These are phyloP conservation scores for Leccinum huronense DNA, from an alignment of 1,284 basidiomycete genomes.

Conservation along the genomic window DNA sequence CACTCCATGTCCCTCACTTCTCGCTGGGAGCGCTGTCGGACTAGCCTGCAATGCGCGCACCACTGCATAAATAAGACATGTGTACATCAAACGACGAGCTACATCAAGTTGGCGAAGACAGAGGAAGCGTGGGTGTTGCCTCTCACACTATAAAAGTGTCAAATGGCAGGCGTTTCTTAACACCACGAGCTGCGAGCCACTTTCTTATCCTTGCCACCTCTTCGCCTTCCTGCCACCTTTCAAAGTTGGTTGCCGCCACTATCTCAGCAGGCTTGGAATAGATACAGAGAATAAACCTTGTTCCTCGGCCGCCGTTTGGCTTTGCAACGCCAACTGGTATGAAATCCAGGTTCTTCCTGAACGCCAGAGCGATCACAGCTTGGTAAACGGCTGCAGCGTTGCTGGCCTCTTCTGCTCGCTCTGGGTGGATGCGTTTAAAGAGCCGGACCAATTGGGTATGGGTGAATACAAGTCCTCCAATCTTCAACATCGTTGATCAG, in stretches of 20 bases:
- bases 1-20: no score
- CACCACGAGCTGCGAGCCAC: neutral
- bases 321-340: neutral
- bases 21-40: no score
- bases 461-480: neutral
- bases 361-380: neutral
- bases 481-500: neutral
- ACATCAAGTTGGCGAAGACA: no score
- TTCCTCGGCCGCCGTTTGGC: neutral
- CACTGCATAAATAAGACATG: no score
- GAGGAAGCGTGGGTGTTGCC: no score
- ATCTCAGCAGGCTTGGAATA: neutral
- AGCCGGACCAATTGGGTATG: neutral
- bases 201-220: neutral
- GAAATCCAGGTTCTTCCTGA: neutral
- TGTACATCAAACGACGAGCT: no score
- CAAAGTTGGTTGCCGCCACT: neutral
- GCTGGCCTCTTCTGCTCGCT: neutral
- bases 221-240: neutral
- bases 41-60: no score
- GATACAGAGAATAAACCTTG: neutral
- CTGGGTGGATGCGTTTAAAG: neutral
- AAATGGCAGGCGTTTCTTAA: no score
- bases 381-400: neutral
- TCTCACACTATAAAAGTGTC: no score